Evolutionary conservation across 2,329 filamentous ascomycete genomes (phyloP), one percentile per base, ranked within the genome.

Genomic region (Aspergillus brunneoviolaceus): DNA sequence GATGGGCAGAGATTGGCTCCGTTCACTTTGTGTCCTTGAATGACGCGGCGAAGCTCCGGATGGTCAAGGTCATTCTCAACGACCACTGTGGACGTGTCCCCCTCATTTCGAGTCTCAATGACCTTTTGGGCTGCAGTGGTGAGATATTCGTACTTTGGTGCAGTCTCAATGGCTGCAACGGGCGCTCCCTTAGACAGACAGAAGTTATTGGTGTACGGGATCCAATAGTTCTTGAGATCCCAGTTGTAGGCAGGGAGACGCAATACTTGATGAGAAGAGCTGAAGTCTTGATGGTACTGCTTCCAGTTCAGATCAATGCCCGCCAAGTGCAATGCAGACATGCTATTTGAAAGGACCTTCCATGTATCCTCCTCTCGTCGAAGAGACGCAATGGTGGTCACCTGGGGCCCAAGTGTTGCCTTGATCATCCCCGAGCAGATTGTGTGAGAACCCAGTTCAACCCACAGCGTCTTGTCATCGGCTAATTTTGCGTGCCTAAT

Each of bases 381-480:
- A 52, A 81, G 75, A 14, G 78, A 79, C 9, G 78, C 66, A 2
- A 78, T 59, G 0, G 57, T 85, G 80, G 49, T 85, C 81, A 60
- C 84, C 79, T 60, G 84, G 82, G 82, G 79, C 6, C 79, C 86
- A 59, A 90, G 84, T 2, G 86, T 87, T 21, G 87, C 70, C 55
- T 77, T 77, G 31, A 82, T 71, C 73, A 82, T 79, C 49, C 75
- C 76, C 2, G 76, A 74, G 61, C 77, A 80, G 19, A 82, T 72
- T 0, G 81, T 77, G 59, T 82, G 78, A 2, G 81, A 80, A 6
- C 82, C 82, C 59, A 84, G 67, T 83, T 92, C 89, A 59, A 92
- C 79, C 86, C 87, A 91, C 23, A 89, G 81, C 14, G 88, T 89
- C 78, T 88, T 87, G 65, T 88, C 86, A 63, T 88, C 84, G 59